A percentile compares a stretch with the other conserved stretches of the same genome.
Evolutionary conservation across 2,329 filamentous ascomycete genomes (phyloP).

Genomic region (Raffaelea deltoideospora): DNA sequence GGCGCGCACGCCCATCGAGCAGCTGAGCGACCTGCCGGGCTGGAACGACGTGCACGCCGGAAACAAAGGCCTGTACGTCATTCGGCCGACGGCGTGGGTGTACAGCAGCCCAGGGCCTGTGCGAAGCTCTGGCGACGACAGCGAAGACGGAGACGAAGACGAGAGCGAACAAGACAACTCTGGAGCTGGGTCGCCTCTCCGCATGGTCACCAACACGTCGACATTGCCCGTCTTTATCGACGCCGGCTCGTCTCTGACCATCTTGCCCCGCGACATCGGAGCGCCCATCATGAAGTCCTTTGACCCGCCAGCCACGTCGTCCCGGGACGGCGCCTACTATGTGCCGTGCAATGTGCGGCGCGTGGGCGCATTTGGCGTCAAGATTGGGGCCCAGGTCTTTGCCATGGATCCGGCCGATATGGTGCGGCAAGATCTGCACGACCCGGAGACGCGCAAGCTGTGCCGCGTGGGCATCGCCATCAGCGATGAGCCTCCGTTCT

Average conservation of each 20-base stretch:
- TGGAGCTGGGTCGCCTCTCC: no score
- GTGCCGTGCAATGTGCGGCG: conserved; percentile 16
- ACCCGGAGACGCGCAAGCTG: conserved; percentile 9
- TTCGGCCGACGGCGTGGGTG: conserved; percentile 13
- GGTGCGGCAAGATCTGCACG: conserved; percentile 11
- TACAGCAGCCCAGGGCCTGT: conserved; percentile 6
- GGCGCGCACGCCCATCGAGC: conserved; percentile 12
- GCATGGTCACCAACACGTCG: conserved; percentile 10
- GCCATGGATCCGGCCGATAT: conserved; percentile 13
- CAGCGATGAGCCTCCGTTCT: conserved; percentile 9
- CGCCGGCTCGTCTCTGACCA: conserved; percentile 12
- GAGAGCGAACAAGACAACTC: conserved; percentile 2
- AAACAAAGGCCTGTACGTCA: conserved; percentile 12
- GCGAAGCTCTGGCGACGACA: no score
- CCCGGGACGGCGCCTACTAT: conserved; percentile 10
- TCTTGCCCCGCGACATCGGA: conserved; percentile 13
- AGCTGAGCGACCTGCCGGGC: conserved; percentile 8
- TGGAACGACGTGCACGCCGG: conserved; percentile 6
- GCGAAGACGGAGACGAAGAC: no score
- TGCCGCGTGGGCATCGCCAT: conserved; percentile 15
- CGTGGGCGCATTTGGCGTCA: conserved; percentile 15
- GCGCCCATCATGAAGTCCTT: conserved; percentile 10
- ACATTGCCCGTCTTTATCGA: conserved; percentile 14
- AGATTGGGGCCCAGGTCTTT: conserved; percentile 12
- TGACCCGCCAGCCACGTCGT: conserved; percentile 12